Evolutionary conservation across 1,284 basidiomycete species (phyloP), one percentile per base, ranked within the genome.

Genomic region (Boletus semigastroideus): DNA sequence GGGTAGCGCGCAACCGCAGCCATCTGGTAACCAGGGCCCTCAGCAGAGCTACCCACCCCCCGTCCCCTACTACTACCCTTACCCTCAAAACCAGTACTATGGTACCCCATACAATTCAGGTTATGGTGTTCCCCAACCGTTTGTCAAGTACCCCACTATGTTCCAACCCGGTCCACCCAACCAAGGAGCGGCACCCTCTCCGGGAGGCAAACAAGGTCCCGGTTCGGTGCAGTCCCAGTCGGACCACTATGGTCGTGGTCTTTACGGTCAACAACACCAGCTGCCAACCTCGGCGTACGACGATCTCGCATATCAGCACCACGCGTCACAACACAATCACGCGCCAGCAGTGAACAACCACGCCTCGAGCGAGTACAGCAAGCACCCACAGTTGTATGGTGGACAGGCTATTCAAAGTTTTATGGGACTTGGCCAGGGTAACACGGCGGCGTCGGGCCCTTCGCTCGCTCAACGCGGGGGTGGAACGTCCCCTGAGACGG

Each of bases 51-150:
- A 82, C 70, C 51, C 82, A 77, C 52, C 82, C 75, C 42, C 83
- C 75, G 40, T 84, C 46, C 82, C 80, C 2, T 86, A 85, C 63
- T 88, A 86, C 64, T 86, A 79, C 51, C 78, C 81, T 17, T 87
- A 86, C 67, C 82, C 83, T 6, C 84, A 86, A 62, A 86, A 81
- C 60, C 86, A 89, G 59, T 89, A 82, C 68, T 89, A 88, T 56
- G 82, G 85, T 39, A 69, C 78, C 1, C 85, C 86, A 1, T 90
- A 90, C 72, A 84, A 77, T 62, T 83, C 83, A 36, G 83, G 79
- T 13, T 88, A 88, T 57, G 77, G 75, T 37, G 81, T 87, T 16
- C 82, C 84, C 6, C 84, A 85, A 60, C 81, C 80, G 5, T 87
- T 83, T 62, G 81, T 85, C 64, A 88, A 89, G 71, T 90, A 88